Percentiles rank a stretch among this genome's conserved stretches.
Conservation (phyloP, 352 stramenopile genomes). For the Phytopythium delawarense region DNA sequence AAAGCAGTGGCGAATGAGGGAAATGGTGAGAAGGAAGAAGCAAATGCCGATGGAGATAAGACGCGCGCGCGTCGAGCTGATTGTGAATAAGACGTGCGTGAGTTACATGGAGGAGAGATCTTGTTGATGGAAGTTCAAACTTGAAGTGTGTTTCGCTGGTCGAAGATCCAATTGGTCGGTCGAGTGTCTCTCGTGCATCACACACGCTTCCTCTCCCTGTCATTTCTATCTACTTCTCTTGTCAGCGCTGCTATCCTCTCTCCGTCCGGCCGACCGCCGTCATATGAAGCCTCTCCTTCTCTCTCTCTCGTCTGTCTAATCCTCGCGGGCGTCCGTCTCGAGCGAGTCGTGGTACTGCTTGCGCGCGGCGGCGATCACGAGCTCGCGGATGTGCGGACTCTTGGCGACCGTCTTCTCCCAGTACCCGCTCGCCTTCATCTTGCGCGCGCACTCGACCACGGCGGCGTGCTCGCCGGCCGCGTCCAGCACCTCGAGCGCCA, state of each 20-base stretch:
- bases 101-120: neutral
- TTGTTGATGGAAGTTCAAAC: neutral
- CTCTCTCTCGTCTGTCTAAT: neutral
- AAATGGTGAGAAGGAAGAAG: neutral
- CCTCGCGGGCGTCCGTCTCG: slow-evolving; percentile 4
- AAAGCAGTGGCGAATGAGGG: neutral
- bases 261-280: neutral
- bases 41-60: neutral
- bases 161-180: neutral
- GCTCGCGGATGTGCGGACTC: slow-evolving; percentile 24
- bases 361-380: slow-evolving; percentile 20
- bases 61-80: neutral
- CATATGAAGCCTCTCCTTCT: neutral
- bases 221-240: neutral
- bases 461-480: slow-evolving; percentile 17
- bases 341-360: slow-evolving; percentile 10
- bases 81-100: neutral
- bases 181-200: neutral
- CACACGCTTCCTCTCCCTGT: neutral
- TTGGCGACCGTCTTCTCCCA: slow-evolving; percentile 35
- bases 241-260: neutral
- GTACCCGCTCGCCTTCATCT: slow-evolving; percentile 20
- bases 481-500: slow-evolving; percentile 40
- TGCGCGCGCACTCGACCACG: slow-evolving; percentile 25
- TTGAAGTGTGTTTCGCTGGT: neutral